Conservation (phyloP, 495 filamentous ascomycete genomes). For the Aspergillus homomorphus region DNA sequence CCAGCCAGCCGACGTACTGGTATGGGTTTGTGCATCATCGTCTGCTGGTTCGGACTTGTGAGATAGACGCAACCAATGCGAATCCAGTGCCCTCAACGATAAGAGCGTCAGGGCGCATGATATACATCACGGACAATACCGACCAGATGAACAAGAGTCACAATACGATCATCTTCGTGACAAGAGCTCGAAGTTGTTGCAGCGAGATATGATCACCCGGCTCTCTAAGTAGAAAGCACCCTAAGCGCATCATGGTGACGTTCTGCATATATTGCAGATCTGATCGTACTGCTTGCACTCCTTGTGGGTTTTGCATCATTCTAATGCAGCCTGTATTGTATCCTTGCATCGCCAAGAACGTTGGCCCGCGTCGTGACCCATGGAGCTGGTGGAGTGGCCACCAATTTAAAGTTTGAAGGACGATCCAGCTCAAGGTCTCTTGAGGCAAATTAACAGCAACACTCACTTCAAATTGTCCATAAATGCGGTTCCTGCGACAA, state of each 20-base stretch:
- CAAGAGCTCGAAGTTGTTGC: too few relatives aligned
- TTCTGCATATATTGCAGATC: background rate
- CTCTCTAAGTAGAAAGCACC: too few relatives aligned
- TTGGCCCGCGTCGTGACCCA: background rate
- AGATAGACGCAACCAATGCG: too few relatives aligned
- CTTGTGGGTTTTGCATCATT: background rate
- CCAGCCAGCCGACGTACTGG: too few relatives aligned
- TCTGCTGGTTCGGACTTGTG: too few relatives aligned
- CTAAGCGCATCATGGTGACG: background rate
- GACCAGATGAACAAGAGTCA: too few relatives aligned
- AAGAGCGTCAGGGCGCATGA: too few relatives aligned
- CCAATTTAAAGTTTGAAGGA: background rate
- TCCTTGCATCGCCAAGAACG: constrained; percentile 2
- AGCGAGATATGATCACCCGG: too few relatives aligned
- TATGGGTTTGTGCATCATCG: too few relatives aligned
- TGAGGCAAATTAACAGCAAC: background rate
- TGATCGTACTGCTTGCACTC: background rate
- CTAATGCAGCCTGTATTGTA: background rate
- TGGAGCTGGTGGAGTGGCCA: background rate
- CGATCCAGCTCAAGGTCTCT: background rate
- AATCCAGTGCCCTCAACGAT: too few relatives aligned
- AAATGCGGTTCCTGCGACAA: background rate
- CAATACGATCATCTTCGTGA: background rate
- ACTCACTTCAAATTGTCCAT: background rate
- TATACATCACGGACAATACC: too few relatives aligned